Evolutionary conservation across 176 grass and related monocot species (phyloP).

Genomic region (Cenchrus fungigraminus): DNA sequence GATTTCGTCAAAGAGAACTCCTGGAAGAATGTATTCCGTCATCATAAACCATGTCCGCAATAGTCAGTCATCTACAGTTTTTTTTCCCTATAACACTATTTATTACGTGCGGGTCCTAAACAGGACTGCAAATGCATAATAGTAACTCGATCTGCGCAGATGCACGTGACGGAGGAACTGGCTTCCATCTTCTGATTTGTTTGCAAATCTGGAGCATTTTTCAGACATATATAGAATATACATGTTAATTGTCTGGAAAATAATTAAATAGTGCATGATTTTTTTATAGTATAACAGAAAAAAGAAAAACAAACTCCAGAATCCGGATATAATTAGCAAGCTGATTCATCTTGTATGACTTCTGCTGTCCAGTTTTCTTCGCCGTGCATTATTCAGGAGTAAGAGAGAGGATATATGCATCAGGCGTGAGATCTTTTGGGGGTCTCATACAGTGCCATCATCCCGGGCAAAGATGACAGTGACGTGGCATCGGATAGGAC

Average conservation of each 20-base stretch:
- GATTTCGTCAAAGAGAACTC: conserved; percentile 14
- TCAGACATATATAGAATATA: too few species aligned
- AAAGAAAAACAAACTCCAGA: background rate
- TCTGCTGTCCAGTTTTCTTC: background rate
- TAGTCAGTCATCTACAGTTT: background rate
- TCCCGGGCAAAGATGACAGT: background rate
- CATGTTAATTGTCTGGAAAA: too few species aligned
- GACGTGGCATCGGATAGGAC: background rate
- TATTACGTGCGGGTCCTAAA: too few species aligned
- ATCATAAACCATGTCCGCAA: background rate
- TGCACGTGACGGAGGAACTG: too few species aligned
- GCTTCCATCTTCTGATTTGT: too few species aligned
- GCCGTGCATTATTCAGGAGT: background rate
- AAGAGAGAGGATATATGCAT: too few species aligned
- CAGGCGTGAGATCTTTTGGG: background rate
- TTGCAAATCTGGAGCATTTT: too few species aligned
- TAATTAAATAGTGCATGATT: too few species aligned
- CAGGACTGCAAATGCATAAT: too few species aligned
- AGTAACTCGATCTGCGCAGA: too few species aligned
- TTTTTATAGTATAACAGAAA: background rate
- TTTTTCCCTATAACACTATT: too few species aligned
- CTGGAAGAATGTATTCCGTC: background rate
- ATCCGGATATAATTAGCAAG: background rate
- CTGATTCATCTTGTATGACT: background rate
- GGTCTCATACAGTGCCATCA: background rate